Percentiles rank a stretch among this genome's conserved stretches.
These are phyloP conservation scores for Coccinonectria pachysandricola DNA, from an alignment of 2,329 filamentous ascomycete genomes.

Conservation along the genomic window DNA sequence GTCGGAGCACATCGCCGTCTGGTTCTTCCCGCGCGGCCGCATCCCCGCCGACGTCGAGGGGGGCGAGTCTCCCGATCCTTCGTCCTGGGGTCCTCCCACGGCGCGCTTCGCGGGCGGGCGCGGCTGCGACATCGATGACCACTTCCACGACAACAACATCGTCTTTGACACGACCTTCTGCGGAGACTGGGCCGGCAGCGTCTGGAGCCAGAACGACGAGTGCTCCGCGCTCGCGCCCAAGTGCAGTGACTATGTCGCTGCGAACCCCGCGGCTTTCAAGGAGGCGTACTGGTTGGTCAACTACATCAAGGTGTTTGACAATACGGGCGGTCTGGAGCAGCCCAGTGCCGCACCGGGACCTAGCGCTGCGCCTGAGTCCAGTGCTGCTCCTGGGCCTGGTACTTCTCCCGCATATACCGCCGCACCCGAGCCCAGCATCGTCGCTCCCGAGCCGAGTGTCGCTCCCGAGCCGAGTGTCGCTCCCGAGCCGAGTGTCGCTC, in stretches of 20 bases:
- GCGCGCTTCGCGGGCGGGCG: slow-evolving; percentile 57
- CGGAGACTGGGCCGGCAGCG: slow-evolving; percentile 70
- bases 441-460: no score
- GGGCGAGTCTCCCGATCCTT: slow-evolving; percentile 51
- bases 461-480: no score
- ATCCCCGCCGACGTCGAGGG: slow-evolving; percentile 56
- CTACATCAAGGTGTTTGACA: slow-evolving; percentile 53
- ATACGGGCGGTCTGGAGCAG: no score
- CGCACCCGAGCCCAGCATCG: no score
- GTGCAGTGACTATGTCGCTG: slow-evolving; percentile 62
- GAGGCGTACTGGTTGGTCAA: slow-evolving; percentile 73
- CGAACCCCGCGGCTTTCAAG: slow-evolving; percentile 58
- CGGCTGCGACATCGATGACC: slow-evolving; percentile 58
- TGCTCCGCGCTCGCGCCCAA: slow-evolving; percentile 51
- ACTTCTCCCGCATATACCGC: no score
- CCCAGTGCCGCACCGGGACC: no score
- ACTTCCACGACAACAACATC: slow-evolving; percentile 65
- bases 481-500: no score
- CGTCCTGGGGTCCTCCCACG: slow-evolving; percentile 56
- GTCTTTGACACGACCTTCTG: slow-evolving; percentile 80
- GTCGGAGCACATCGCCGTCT: slow-evolving; percentile 59
- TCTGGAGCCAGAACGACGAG: slow-evolving; percentile 48
- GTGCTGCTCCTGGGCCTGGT: no score
- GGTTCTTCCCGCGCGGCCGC: slow-evolving; percentile 62
- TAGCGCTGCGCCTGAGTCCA: no score